A percentile compares a stretch with the other conserved stretches of the same genome.
phyloP scores from a whole-genome alignment of 163 green algal genomes.

The Chlorella variabilis region DNA sequence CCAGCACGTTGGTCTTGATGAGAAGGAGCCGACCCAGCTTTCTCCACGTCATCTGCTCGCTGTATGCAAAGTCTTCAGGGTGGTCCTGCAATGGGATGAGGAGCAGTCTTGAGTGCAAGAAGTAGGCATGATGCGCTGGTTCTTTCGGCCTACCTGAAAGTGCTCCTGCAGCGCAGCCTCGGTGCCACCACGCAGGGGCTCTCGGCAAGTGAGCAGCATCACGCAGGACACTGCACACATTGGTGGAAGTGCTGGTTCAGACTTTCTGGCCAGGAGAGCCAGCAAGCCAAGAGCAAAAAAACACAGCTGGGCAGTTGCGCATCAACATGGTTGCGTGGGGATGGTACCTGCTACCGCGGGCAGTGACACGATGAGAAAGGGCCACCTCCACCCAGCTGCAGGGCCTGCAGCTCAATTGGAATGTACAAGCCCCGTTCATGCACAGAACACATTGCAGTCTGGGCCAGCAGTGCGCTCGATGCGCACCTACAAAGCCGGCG shows the following conservation, averaged over 20 bases:
- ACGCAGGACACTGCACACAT: slow-evolving; percentile 50
- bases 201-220: slow-evolving; percentile 68
- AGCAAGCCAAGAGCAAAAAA: not conserved
- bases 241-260: too few species aligned
- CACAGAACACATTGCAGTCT: slow-evolving; percentile 32
- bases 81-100: slow-evolving; percentile 11
- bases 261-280: too few species aligned
- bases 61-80: slow-evolving; percentile 60
- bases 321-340: too few species aligned
- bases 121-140: too few species aligned
- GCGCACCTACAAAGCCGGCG: slow-evolving; percentile 54
- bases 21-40: slow-evolving; percentile 67
- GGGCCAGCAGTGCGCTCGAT: not conserved
- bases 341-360: slow-evolving; percentile 60
- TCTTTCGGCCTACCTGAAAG: slow-evolving; percentile 31
- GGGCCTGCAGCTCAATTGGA: slow-evolving; percentile 53
- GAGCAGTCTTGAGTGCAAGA: not conserved
- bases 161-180: slow-evolving; percentile 71
- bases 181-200: slow-evolving; percentile 74
- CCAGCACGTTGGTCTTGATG: slow-evolving; percentile 74
- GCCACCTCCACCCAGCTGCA: slow-evolving; percentile 78
- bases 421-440: not conserved
- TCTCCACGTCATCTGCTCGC: slow-evolving; percentile 70
- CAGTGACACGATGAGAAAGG: slow-evolving; percentile 82
- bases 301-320: too few species aligned